Evolutionary conservation across 345 rosid genomes (phyloP).

Genomic region (Citrus australasica): DNA sequence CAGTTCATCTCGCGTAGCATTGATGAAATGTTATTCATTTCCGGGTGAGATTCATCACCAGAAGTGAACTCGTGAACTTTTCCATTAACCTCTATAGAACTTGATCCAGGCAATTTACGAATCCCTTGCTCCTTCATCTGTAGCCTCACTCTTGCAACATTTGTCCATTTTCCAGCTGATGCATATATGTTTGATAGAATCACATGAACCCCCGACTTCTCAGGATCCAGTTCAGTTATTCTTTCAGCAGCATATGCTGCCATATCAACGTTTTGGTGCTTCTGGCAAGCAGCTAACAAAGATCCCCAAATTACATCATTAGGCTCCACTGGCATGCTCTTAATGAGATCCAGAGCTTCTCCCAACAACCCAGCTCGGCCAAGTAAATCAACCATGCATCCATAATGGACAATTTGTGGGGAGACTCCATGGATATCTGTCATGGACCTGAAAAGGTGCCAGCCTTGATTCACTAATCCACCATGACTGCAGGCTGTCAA

Average conservation of each 20-base stretch:
- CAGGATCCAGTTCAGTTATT: conserved; percentile 32
- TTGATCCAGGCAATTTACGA: conserved; percentile 52
- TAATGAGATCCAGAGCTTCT: conserved; percentile 51
- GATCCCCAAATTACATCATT: conserved; percentile 70
- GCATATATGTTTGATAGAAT: conserved; percentile 61
- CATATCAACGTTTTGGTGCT: conserved; percentile 42
- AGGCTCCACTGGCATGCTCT: conserved; percentile 54
- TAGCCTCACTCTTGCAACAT: conserved; percentile 52
- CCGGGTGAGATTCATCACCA: conserved; percentile 51
- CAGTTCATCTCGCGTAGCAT: conserved; percentile 47
- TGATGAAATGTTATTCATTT: conserved; percentile 36
- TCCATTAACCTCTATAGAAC: conserved; percentile 41
- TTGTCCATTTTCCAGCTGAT: conserved; percentile 56
- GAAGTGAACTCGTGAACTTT: conserved; percentile 50
- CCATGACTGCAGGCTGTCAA: conserved; percentile 63
- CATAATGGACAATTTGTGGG: conserved; percentile 57
- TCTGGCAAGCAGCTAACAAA: conserved; percentile 58
- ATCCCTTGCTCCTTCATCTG: conserved; percentile 53
- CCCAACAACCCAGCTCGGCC: conserved; percentile 59
- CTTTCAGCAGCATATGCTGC: conserved; percentile 52
- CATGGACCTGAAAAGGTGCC: conserved; percentile 53
- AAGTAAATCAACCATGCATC: conserved; percentile 71
- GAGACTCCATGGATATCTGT: conserved; percentile 38
- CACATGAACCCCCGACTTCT: conserved; percentile 45
- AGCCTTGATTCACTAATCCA: conserved; percentile 56